Evolutionary conservation across 192 early-diverging fungal species (phyloP), one percentile per base, ranked within the genome.

Genomic region (Chytriomyces sp.): DNA sequence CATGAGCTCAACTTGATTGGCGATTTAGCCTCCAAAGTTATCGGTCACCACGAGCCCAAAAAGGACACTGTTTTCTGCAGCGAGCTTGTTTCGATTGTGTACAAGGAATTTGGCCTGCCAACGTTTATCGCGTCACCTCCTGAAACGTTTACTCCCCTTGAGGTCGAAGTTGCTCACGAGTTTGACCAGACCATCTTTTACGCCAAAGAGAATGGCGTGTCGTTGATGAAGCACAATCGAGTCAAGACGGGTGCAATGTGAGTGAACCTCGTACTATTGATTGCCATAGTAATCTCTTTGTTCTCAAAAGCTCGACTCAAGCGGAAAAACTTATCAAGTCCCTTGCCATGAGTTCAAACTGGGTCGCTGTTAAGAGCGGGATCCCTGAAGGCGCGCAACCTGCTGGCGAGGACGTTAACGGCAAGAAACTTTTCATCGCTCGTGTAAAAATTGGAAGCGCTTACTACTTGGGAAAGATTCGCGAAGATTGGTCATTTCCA

Each of bases 51-150:
- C 4, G 30, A 30, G 25, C 57, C 57, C 14, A 31, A 28, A 8
- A 79, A 77, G 33, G 57, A 75, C 33, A 53, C 60, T 19, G 72
- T 78, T 38, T 78, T 78, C 77, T 78, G 77, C 61, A 62, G 56
- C 28, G 73, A 78, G 59, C 39, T 78, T n/a, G 64, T 75, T 31
- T 66, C 74, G 17, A 36, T 69, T 14, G 28, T 78, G 5, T 78
- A 77, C 37, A 34, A 38, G 2, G 5, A 31, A 14, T 8, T 78
- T 33, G 75, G 68, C 14, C 22, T 78, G 5, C 5, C 26, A 40
- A 74, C 67, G 19, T 78, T 78, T 70, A 41, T 17, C 17, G 70
- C 28, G 14, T 30, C 31, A 12, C 28, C 31, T 2, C 59, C 70
- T 26, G 32, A 59, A 28, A 31, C 56, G 14, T 72, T 64, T 31